Base-by-base conservation (phyloP, 306 rosid genomes). In the Vigna nakashimae region DNA sequence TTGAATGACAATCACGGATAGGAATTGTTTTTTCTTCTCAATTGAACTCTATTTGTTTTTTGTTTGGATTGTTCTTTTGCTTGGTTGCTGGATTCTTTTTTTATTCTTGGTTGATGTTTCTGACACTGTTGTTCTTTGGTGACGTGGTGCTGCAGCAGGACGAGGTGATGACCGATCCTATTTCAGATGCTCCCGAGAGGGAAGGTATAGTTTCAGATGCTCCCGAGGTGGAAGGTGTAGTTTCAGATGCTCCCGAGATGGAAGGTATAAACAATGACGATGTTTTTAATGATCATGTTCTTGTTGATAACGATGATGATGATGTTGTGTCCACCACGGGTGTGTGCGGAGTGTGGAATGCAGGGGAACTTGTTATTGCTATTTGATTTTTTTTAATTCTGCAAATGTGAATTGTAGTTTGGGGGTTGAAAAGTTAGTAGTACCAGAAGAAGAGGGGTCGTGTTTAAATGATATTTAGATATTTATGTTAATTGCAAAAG, bases 141-240 rank as follows among this genome's bases (percentile, higher is more conserved):
- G 32, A 68, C 43, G 49, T 62, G 80, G 18, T 68, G 68, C 42
- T 11, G 62, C 46, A 58, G 13, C 36, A 7, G 67, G 67, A 45
- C 74, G 82, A 80, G n/a, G 90, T 84, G 84, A 89, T 82, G 83
- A 74, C 46, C 46, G 90, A 84, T 42, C 84, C 88, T 3, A 45
- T 42, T 80, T 65, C 86, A 4, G 84, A 84, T 76, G 36, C 71
- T 28, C 75, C 84, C 5, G 78, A 77, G 15, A 84, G 80, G 86
- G 90, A 88, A 76, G 89, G 90, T 86, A 76, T 10, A 16, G 28
- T 26, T 26, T 26, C 28, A 26, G 28, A 26, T 73, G 36, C 67
- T 28, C 75, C 84, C 5, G 78, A 77, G 15, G 82, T 82, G 86
- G 90, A 88, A 76, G 89, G 88, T 86, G 28, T 26, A 26, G 28